Evolutionary conservation across 345 rosid species (phyloP).

Genomic region (Cochlearia excelsa): DNA sequence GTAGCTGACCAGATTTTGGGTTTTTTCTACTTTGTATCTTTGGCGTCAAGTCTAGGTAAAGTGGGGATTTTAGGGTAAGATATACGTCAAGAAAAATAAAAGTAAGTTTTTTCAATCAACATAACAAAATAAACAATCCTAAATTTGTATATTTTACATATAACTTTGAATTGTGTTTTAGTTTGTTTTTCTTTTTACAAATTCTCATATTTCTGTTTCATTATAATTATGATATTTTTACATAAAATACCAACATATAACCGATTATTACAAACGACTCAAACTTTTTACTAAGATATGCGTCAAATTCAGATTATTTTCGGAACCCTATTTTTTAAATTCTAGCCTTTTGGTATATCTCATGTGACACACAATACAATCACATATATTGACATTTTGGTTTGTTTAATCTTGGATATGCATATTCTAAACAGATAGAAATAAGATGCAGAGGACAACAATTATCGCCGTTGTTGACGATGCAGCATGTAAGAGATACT

Average conservation of each 20-base stretch:
- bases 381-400: neutral
- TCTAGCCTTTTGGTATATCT: too few species aligned
- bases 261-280: too few species aligned
- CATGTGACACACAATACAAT: too few species aligned
- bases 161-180: too few species aligned
- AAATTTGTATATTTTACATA: too few species aligned
- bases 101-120: constrained; percentile 4
- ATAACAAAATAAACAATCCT: neutral
- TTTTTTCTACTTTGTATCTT: constrained; percentile 13
- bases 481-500: constrained; percentile 90
- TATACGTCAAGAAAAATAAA: constrained; percentile 6
- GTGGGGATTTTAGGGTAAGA: constrained; percentile 18
- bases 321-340: too few species aligned
- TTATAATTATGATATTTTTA: too few species aligned
- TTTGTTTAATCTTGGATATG: constrained; percentile 9
- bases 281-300: too few species aligned
- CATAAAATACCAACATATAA: too few species aligned
- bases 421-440: constrained; percentile 59
- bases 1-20: neutral
- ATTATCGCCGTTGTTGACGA: constrained; percentile 66
- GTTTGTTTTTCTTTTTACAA: too few species aligned
- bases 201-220: too few species aligned
- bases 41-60: constrained; percentile 30
- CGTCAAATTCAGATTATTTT: too few species aligned
- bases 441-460: constrained; percentile 91